Evolutionary conservation across 1,284 basidiomycete species (phyloP).

Genomic region (Porodaedalea pini): DNA sequence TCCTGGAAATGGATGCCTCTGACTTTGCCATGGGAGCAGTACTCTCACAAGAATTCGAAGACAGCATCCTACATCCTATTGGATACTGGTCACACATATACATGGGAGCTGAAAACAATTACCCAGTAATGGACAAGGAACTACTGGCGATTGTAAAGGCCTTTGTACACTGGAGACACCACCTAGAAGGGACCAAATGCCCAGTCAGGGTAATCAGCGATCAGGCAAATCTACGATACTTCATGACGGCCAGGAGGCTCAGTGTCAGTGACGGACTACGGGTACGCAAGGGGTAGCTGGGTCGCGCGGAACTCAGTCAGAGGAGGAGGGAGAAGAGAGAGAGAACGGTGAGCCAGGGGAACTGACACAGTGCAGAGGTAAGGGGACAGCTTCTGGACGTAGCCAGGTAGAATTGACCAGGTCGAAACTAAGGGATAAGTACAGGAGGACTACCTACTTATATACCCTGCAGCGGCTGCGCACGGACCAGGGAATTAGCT

Average conservation of each 20-base stretch:
- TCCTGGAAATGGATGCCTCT: constrained; percentile 10
- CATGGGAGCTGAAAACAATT: constrained; percentile 33
- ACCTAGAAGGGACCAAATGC: constrained; percentile 29
- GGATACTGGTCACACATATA: constrained; percentile 17
- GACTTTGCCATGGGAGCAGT: constrained; percentile 10
- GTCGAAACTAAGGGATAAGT: no score
- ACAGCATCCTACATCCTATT: background rate
- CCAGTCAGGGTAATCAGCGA: constrained; percentile 30
- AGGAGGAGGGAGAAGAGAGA: no score
- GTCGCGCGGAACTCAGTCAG: no score
- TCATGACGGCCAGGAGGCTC: background rate
- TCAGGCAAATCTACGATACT: background rate
- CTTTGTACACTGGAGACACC: background rate
- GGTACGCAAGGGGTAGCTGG: no score
- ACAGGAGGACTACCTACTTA: no score
- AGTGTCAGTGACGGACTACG: background rate
- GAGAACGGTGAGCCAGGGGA: no score
- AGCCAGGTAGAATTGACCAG: no score
- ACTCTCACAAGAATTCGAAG: constrained; percentile 3
- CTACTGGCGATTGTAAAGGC: constrained; percentile 31
- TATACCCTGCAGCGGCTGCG: no score
- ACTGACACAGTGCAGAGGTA: no score
- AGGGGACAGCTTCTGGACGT: no score
- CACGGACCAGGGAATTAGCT: no score
- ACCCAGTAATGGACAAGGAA: constrained; percentile 37